These are phyloP conservation scores for Mycena galericulata DNA, from an alignment of 768 basidiomycete species.

Conservation along the genomic window DNA sequence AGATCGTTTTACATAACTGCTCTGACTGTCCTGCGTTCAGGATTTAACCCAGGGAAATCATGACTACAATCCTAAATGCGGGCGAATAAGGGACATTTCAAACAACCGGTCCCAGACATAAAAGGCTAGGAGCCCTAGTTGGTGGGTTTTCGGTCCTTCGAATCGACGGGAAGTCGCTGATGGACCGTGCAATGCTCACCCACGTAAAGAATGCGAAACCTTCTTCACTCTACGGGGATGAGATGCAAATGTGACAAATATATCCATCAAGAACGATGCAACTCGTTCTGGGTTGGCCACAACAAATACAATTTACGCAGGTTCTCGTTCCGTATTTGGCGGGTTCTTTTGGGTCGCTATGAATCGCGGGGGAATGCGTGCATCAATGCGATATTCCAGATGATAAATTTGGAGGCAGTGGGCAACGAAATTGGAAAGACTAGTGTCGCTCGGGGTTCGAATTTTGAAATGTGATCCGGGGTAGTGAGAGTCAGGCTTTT, in stretches of 20 bases:
- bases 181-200: not conserved
- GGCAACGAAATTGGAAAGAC: not conserved
- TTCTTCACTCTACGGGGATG: not conserved
- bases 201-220: not conserved
- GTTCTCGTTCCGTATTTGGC: not conserved
- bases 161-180: not conserved
- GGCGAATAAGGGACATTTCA: too few relatives aligned
- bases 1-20: too few relatives aligned
- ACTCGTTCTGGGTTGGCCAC: not conserved
- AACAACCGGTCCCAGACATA: not conserved
- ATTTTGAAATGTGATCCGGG: not conserved
- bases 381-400: not conserved
- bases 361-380: not conserved
- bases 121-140: not conserved
- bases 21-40: too few relatives aligned
- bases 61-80: too few relatives aligned
- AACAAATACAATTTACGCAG: not conserved
- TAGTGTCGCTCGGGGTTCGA: slow-evolving; percentile 1
- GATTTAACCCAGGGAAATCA: too few relatives aligned
- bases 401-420: not conserved
- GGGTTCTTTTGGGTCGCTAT: not conserved
- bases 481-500: not conserved
- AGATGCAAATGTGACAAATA: not conserved
- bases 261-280: not conserved
- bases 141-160: not conserved